These are phyloP conservation scores for Neurospora sp. DNA, from an alignment of 2,329 filamentous ascomycete species.

Conservation along the genomic window DNA sequence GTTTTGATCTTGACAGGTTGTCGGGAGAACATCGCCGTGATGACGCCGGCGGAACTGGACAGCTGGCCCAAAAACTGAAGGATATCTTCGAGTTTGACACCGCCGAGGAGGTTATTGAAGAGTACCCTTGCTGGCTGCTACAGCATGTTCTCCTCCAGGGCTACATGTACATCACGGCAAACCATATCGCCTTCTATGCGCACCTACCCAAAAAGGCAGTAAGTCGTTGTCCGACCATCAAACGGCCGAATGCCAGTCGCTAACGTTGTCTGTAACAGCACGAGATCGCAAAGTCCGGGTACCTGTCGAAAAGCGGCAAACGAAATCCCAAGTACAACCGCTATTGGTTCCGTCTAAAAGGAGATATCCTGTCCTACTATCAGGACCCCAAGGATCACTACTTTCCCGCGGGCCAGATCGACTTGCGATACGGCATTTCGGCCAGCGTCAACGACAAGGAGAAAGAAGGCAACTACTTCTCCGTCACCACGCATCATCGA, in stretches of 20 bases:
- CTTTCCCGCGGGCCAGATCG: conserved; percentile 85
- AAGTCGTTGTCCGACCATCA: conserved; percentile 24
- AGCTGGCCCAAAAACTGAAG: conserved; percentile 61
- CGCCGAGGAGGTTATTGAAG: conserved; percentile 76
- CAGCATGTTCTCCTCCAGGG: conserved; percentile 88
- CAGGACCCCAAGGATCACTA: conserved; percentile 75
- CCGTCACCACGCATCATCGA: conserved; percentile 70
- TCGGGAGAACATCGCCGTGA: conserved; percentile 29
- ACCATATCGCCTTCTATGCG: conserved; percentile 93
- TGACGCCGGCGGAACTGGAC: conserved; percentile 29
- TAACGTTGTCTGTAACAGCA: conserved; percentile 34
- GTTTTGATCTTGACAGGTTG: conserved; percentile 42
- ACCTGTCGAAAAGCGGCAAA: conserved; percentile 78
- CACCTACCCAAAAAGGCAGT: conserved; percentile 91
- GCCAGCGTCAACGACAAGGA: conserved; percentile 69
- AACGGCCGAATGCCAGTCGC: not conserved
- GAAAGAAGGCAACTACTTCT: conserved; percentile 68
- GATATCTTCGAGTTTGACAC: conserved; percentile 78
- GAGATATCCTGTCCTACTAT: conserved; percentile 86
- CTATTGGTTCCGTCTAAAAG: conserved; percentile 90
- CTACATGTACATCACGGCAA: conserved; percentile 89
- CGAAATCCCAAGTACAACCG: conserved; percentile 79
- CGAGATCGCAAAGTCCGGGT: conserved; percentile 73
- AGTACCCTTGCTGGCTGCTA: conserved; percentile 88
- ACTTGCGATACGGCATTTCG: conserved; percentile 83